Evolutionary conservation across 345 rosid genomes (phyloP).

Genomic region (Aquilaria sinensis): DNA sequence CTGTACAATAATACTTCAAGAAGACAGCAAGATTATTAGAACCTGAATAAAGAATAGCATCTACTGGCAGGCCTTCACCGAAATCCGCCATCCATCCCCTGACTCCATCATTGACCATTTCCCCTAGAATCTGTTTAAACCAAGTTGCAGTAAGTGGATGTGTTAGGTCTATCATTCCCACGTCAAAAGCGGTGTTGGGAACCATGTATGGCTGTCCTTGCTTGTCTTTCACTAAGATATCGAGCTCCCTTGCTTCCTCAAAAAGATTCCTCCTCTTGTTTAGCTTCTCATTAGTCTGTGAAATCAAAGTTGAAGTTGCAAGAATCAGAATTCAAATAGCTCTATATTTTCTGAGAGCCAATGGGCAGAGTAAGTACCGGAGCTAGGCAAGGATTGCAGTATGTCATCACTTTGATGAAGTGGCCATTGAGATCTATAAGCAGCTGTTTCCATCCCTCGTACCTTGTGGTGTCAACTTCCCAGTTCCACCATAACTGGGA

Average conservation of each 20-base stretch:
- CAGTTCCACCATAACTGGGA: slow-evolving; percentile 81
- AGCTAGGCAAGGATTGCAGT: slow-evolving; percentile 77
- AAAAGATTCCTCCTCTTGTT: slow-evolving; percentile 48
- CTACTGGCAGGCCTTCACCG: slow-evolving; percentile 74
- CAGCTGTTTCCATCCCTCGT: slow-evolving; percentile 49
- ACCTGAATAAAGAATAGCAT: slow-evolving; percentile 63
- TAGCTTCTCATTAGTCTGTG: slow-evolving; percentile 42
- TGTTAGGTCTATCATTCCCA: slow-evolving; percentile 74
- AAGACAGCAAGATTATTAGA: neutral
- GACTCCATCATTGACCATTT: slow-evolving; percentile 66
- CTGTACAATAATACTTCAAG: neutral
- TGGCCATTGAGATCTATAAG: slow-evolving; percentile 40
- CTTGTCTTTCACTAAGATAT: slow-evolving; percentile 49
- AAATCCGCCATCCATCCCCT: slow-evolving; percentile 88
- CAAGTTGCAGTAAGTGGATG: slow-evolving; percentile 54
- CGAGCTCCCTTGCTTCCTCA: slow-evolving; percentile 56
- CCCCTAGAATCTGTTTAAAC: slow-evolving; percentile 60
- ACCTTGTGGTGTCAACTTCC: slow-evolving; percentile 57
- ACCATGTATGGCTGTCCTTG: slow-evolving; percentile 57
- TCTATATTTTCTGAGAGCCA: slow-evolving; percentile 1
- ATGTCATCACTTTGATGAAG: slow-evolving; percentile 59
- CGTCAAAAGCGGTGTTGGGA: slow-evolving; percentile 69
- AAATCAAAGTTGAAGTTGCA: slow-evolving; percentile 13
- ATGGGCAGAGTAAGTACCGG: slow-evolving; percentile 34
- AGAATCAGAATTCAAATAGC: neutral